Percentiles rank a stretch among this genome's conserved stretches.
These are phyloP conservation scores for Sphenostylis stenocarpa DNA, from an alignment of 306 rosid genomes.

Conservation along the genomic window DNA sequence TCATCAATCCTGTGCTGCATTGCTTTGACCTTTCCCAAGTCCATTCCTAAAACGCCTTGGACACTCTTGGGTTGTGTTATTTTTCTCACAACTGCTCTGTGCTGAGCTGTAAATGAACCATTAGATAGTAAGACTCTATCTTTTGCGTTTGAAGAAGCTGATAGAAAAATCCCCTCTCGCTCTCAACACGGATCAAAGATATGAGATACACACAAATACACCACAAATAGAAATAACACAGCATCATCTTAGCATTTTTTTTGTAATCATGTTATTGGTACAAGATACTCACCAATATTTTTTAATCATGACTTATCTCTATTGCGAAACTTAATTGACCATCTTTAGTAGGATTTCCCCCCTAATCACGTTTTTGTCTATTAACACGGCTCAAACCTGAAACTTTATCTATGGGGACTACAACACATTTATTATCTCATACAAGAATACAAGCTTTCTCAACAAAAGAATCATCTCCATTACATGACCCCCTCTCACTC, in stretches of 20 bases:
- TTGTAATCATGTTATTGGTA: too few species aligned
- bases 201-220: background rate
- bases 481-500: background rate
- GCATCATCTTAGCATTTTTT: background rate
- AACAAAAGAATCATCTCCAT: background rate
- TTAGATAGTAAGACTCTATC: background rate
- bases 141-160: background rate
- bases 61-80: slow-evolving; percentile 44
- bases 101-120: slow-evolving; percentile 61
- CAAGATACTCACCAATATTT: too few species aligned
- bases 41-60: slow-evolving; percentile 70
- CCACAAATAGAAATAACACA: background rate
- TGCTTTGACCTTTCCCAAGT: slow-evolving; percentile 55
- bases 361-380: too few species aligned
- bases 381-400: too few species aligned
- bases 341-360: too few species aligned
- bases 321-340: too few species aligned
- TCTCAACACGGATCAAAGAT: background rate
- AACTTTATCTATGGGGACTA: too few species aligned
- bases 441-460: background rate
- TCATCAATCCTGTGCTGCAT: slow-evolving; percentile 65
- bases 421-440: too few species aligned
- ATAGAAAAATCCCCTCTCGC: background rate
- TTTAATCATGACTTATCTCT: too few species aligned
- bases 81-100: slow-evolving; percentile 65